A percentile compares a stretch with the other conserved stretches of the same genome.
Evolutionary conservation across 179 eudicot genomes (phyloP).

Genomic region (Silene coronaria): DNA sequence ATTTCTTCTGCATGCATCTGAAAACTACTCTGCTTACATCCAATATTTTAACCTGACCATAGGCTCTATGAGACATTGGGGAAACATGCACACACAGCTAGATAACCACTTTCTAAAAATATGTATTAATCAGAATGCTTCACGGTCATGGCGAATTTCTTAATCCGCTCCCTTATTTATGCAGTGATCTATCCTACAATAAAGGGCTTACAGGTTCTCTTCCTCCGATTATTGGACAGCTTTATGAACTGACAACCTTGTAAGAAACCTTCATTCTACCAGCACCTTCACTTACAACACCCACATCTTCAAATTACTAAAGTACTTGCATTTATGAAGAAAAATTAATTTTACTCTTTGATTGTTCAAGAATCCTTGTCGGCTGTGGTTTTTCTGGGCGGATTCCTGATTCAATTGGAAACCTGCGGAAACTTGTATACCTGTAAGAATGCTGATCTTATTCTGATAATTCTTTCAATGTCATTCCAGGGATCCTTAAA

Average conservation of each 20-base stretch:
- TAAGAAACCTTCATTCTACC: slow-evolving; percentile 27
- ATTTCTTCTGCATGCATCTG: no score
- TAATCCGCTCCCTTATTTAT: neutral
- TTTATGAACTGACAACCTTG: slow-evolving; percentile 56
- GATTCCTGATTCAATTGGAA: slow-evolving; percentile 57
- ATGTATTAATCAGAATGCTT: neutral
- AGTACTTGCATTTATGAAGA: neutral
- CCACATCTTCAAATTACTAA: neutral
- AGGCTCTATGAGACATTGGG: no score
- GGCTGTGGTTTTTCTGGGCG: slow-evolving; percentile 60
- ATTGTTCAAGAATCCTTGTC: slow-evolving; percentile 38
- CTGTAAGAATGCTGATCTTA: slow-evolving; percentile 42
- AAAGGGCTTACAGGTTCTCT: slow-evolving; percentile 57
- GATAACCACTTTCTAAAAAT: slow-evolving; percentile 1
- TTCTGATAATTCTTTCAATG: neutral
- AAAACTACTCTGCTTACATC: no score
- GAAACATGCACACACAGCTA: no score
- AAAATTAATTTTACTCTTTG: neutral
- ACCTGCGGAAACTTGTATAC: slow-evolving; percentile 35
- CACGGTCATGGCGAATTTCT: neutral
- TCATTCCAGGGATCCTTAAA: neutral
- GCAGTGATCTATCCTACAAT: slow-evolving; percentile 78
- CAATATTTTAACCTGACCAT: no score
- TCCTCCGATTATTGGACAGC: slow-evolving; percentile 52
- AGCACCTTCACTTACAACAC: no score